Evolutionary conservation across 768 basidiomycete species (phyloP), one percentile per base, ranked within the genome.

Genomic region (Macrolepiota fuliginosa): DNA sequence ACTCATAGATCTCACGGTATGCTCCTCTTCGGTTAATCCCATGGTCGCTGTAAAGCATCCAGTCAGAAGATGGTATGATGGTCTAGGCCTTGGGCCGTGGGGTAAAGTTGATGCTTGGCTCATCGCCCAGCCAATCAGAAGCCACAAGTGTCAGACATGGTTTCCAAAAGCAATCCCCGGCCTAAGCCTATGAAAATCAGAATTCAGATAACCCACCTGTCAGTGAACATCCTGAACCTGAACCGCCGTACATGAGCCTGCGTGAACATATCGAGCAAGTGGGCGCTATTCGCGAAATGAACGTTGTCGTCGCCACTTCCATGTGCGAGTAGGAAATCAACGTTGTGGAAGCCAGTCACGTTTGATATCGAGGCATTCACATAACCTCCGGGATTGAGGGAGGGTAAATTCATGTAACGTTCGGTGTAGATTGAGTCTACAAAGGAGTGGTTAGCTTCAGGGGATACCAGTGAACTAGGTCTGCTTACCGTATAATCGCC

Each of bases 231-330:
- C 70, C 96, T 84, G 76, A 98, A 97, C 69, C 89, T 82, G 69
- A 89, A 91, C 63, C 82, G 81, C 67, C 89, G 80, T 49, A 98
- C 83, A 59, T 86, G 78, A 25, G 80, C 87, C 67, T 79, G 77
- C 0, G 95, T 98, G 66, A 99, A 83, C 88, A 97, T 95, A 73
- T 98, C 96, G 37, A 99, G 75, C 68, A 99, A 70, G 66, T 91
- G 91, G 12, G 94, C 94, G 57, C 91, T 87, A 75, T 99, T 96
- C 40, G 91, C 85, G 68, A 85, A 95, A 74, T 99, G 97, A 49
- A 99, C 95, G 69, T 98, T 98, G 71, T 98, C 96, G 71, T 98
- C 96, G 9, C 89, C 96, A 66, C 89, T 94, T 32, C 97, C 97
- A 68, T 98, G 96, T 10, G 91, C 92, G 56, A 98, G 84, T 54